These are phyloP conservation scores for Penicillium simplicissimum DNA, from an alignment of 495 filamentous ascomycete species.

Conservation along the genomic window DNA sequence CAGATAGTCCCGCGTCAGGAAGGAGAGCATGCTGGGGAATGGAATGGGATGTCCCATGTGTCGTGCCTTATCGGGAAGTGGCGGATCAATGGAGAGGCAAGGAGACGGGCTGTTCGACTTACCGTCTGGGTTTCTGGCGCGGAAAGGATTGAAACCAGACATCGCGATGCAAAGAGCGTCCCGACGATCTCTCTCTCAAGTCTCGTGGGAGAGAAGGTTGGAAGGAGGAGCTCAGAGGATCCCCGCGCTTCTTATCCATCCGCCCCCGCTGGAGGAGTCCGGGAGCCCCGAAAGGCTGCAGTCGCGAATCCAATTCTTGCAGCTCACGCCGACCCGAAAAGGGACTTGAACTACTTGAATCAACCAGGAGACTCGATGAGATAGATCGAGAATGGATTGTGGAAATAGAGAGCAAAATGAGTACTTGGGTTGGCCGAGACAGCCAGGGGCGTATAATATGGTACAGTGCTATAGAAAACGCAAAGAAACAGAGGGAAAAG, in stretches of 20 bases:
- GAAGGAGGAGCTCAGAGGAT: slow-evolving; percentile 18
- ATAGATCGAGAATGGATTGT: not conserved
- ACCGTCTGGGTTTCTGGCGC: slow-evolving; percentile 46
- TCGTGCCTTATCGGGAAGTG: slow-evolving; percentile 24
- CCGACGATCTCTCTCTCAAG: slow-evolving; percentile 6
- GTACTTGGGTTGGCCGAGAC: not conserved
- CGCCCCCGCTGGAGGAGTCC: slow-evolving; percentile 35
- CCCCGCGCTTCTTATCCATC: slow-evolving; percentile 35
- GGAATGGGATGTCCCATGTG: slow-evolving; percentile 6
- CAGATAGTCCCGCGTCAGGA: not conserved
- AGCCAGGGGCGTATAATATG: slow-evolving; percentile 9
- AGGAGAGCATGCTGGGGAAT: not conserved
- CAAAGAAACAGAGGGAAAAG: slow-evolving; percentile 10
- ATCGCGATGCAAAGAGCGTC: slow-evolving; percentile 42
- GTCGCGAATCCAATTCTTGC: slow-evolving; percentile 6
- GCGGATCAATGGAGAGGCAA: slow-evolving; percentile 10
- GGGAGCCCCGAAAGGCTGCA: slow-evolving; percentile 31
- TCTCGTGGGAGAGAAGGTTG: slow-evolving; percentile 19
- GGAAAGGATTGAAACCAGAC: slow-evolving; percentile 61
- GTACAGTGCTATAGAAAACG: slow-evolving; percentile 8
- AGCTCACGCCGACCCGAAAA: too few relatives aligned
- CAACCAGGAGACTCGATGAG: not conserved
- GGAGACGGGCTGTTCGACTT: slow-evolving; percentile 21
- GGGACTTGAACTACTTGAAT: not conserved
- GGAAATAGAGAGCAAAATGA: not conserved